Percentiles rank a stretch among this genome's conserved stretches.
Conservation (phyloP, 495 filamentous ascomycete genomes). For the Opeltia flavorubescens region DNA sequence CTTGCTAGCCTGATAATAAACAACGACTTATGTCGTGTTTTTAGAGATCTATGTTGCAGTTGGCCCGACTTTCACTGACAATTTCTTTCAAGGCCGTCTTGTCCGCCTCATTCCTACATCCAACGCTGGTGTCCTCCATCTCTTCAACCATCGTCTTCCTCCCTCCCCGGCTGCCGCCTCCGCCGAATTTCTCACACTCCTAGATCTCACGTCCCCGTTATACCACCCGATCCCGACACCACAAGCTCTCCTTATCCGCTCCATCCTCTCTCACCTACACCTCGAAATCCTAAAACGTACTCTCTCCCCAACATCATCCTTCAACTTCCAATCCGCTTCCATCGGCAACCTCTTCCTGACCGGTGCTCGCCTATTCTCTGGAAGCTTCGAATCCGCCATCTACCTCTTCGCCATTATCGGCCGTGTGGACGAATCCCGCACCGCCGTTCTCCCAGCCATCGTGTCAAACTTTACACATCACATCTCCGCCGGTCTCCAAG, state of each 20-base stretch:
- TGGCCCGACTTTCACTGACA: background rate
- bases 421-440: constrained; percentile 49
- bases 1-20: background rate
- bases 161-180: constrained; percentile 19
- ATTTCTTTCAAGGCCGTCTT: constrained; percentile 47
- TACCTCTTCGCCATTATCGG: constrained; percentile 74
- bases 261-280: constrained; percentile 75
- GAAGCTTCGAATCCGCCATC: constrained; percentile 68
- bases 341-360: constrained; percentile 94
- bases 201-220: constrained; percentile 61
- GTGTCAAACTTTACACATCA: constrained; percentile 91
- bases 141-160: constrained; percentile 79
- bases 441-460: constrained; percentile 75
- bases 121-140: constrained; percentile 51
- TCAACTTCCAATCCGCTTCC: constrained; percentile 77
- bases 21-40: background rate
- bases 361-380: constrained; percentile 65
- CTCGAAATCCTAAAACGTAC: constrained; percentile 81
- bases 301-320: constrained; percentile 58
- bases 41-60: background rate
- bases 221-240: constrained; percentile 66
- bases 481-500: constrained; percentile 66
- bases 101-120: constrained; percentile 78
- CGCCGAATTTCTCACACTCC: constrained; percentile 75
- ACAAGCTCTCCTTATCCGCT: constrained; percentile 84